Conservation (phyloP, 108 stramenopile species). For the Mediolabrus comicus region DNA sequence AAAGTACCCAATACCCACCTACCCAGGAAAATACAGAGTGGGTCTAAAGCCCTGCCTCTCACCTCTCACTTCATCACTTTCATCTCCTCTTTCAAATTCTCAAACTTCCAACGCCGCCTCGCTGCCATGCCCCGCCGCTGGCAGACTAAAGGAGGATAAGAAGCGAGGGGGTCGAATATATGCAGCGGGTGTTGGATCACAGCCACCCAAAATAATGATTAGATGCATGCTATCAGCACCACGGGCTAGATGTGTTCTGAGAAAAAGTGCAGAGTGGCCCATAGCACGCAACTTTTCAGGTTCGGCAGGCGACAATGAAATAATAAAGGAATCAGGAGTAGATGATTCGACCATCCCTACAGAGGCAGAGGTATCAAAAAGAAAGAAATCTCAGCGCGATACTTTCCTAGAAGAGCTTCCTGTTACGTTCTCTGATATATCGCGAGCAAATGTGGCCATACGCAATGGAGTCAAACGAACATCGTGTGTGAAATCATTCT, state of each 20-base stretch:
- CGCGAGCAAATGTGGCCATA: conserved; percentile 77
- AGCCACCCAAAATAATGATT: neutral
- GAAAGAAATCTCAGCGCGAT: conserved; percentile 24
- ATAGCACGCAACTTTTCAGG: conserved; percentile 20
- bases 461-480: conserved; percentile 74
- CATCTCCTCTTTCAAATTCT: no score
- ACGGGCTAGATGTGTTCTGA: neutral
- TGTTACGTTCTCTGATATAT: conserved; percentile 81
- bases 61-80: no score
- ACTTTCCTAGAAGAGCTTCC: conserved; percentile 49
- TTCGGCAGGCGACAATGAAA: neutral
- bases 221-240: neutral
- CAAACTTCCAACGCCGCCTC: no score
- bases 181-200: no score
- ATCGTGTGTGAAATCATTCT: conserved; percentile 59
- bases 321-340: no score
- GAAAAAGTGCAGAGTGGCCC: neutral
- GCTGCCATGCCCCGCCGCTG: no score
- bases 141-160: no score
- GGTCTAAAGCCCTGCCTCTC: no score
- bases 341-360: neutral
- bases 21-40: no score
- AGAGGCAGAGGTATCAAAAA: neutral
- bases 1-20: no score
- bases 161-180: no score